A percentile compares a stretch with the other conserved stretches of the same genome.
phyloP scores from a whole-genome alignment of 2,329 filamentous ascomycete genomes.

The Amesomyces nigricolor region DNA sequence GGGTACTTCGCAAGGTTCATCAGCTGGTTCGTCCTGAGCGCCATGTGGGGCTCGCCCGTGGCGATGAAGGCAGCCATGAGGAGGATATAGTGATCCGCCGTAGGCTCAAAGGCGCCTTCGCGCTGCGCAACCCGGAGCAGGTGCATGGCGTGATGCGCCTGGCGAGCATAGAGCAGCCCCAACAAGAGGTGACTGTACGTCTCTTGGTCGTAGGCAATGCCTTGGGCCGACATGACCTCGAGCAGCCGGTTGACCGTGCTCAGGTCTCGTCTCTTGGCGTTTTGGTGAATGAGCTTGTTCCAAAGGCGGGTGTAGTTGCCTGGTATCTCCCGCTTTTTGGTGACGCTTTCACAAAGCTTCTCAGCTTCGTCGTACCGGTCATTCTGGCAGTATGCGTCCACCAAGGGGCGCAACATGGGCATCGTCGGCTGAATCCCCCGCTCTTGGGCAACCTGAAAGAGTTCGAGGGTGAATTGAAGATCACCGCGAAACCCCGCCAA shows the following conservation, averaged over 20 bases:
- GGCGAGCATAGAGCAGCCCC: slow-evolving; percentile 44
- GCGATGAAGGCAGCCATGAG: slow-evolving; percentile 49
- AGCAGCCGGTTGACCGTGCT: slow-evolving; percentile 45
- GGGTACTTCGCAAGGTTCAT: slow-evolving; percentile 40
- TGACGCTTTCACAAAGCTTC: slow-evolving; percentile 51
- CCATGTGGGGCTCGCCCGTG: slow-evolving; percentile 39
- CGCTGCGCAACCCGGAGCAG: slow-evolving; percentile 42
- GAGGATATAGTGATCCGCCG: slow-evolving; percentile 45
- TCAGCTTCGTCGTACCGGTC: slow-evolving; percentile 51
- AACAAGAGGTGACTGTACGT: slow-evolving; percentile 48
- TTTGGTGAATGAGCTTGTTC: slow-evolving; percentile 69
- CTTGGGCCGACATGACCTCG: slow-evolving; percentile 42
- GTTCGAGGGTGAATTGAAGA: slow-evolving; percentile 57
- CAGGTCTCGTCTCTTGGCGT: slow-evolving; percentile 57
- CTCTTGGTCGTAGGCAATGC: slow-evolving; percentile 43
- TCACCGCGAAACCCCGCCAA: slow-evolving; percentile 69
- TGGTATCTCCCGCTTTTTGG: slow-evolving; percentile 44
- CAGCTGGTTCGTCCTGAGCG: slow-evolving; percentile 38
- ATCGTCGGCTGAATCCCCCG: slow-evolving; percentile 45
- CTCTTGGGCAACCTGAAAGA: slow-evolving; percentile 59
- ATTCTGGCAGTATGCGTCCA: slow-evolving; percentile 62
- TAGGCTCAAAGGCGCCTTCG: slow-evolving; percentile 42
- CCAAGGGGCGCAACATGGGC: slow-evolving; percentile 57
- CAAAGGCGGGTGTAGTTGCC: slow-evolving; percentile 58
- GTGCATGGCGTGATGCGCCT: slow-evolving; percentile 45